Base-by-base conservation (phyloP, 257 asterid genomes). In the Solanum piurae region DNA sequence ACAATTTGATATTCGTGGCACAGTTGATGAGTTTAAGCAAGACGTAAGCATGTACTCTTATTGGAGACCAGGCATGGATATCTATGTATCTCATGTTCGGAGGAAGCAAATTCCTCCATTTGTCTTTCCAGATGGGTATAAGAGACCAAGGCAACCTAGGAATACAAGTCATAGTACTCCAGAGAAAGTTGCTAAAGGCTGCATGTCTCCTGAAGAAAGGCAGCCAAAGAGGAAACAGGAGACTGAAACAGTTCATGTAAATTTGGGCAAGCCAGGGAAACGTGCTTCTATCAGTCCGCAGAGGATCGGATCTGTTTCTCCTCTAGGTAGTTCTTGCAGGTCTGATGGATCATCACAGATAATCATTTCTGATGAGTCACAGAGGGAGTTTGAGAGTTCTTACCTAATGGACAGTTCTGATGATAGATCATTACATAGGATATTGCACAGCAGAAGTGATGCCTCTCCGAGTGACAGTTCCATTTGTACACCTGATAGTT, bases 31-130 rank as follows among this genome's bases (percentile, higher is more conserved):
- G 90, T 91, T 88, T 71, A 91, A 91, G 89, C 89, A 68, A 66
- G 90, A 87, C 21, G 89, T 91, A 83, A 66, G 88, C 49, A 52
- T 66, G 90, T 89, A 89, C 23, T 12, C 87, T 20, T 34, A 86
- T 87, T 83, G 91, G 91, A 89, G 90, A 86, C 89, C 89, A 38
- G 91, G 89, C 42, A 91, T 91, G 93, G 90, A 86, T 86, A 89
- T 91, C 29, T 77, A 31, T 86, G 93, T 91, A 5, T 75, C 85
- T 87, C 93, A 91, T 86, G 93, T 91, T 42, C 90, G 87, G 73
- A 89, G 90, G 85, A 86, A 80, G 89, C 87, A 76, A 27, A 27
- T 91, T 82, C 93, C 91, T 33, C 23, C 37, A 34, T 91, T 76
- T 84, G 89, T 91, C 33, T 91, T 91, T 86, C 91, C 93, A 55